Base-by-base conservation (phyloP, 306 rosid genomes). In the Cicer judaicum region DNA sequence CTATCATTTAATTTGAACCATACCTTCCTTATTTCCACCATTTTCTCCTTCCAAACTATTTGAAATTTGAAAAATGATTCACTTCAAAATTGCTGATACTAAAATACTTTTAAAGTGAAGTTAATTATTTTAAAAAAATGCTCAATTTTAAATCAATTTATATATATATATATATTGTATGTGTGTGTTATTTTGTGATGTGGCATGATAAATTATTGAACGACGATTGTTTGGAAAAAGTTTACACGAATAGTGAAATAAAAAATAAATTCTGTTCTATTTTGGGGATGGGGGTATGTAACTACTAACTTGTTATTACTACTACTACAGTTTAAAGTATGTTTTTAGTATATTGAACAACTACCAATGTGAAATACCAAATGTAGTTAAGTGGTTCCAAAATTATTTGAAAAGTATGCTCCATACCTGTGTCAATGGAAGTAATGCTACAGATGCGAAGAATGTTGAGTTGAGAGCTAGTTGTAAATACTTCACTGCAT, bases 341-440 rank as follows among this genome's bases (percentile, higher is more conserved):
- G 21, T 53, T 68, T 60, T 43, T 7, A 63, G 68, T 54, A 62
- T 69, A 38, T 13, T 57, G 61, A 70, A 53, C 39, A 21, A 43
- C 12, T 53, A 9, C 18, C 49, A 46, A 47, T 53, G 64, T 4
- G 2, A 73, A 68, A 83, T 60, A 41, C 52, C 52, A 78, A 39
- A 62, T 43, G 18, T 8, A 7, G 70, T 61, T 61, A 60, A 49
- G 55, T 38, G 42, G 49, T 44, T 41, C 14, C 56, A 59, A 66
- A 59, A 7, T 49, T 6, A 29, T 6, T 47, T 73, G 63, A 76
- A 69, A 78, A 61, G 46, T 21, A 61, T 73, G 57, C 21, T 70
- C 77, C 70, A 42, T 79, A 93, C 98, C 90, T 93, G 98, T 85
- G 85, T 49, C 72, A 88, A 84, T 66, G 97, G 96, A 79, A 83